These are phyloP conservation scores for Backusella australiensis DNA, from an alignment of 192 early-diverging fungal species.

Conservation along the genomic window DNA sequence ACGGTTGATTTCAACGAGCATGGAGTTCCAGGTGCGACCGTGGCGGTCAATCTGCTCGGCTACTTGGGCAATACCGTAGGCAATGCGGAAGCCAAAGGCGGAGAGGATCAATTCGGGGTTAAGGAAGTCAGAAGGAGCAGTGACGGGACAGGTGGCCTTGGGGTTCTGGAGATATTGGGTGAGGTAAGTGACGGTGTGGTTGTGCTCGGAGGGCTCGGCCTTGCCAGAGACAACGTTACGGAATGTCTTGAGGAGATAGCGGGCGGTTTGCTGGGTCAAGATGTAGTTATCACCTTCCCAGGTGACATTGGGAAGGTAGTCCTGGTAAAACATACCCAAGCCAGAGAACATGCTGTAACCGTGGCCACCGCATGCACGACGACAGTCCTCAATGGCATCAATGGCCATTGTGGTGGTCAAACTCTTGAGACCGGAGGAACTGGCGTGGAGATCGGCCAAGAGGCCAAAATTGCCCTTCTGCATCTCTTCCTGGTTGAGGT, in stretches of 20 bases:
- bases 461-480: conserved; percentile 58
- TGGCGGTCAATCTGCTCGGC: conserved; percentile 61
- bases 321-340: conserved; percentile 62
- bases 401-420: conserved; percentile 67
- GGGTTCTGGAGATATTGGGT: conserved; percentile 55
- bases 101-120: conserved; percentile 61
- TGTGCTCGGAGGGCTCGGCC: conserved; percentile 43
- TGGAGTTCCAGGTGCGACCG: conserved; percentile 70
- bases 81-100: conserved; percentile 77
- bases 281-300: conserved; percentile 89
- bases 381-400: conserved; percentile 71
- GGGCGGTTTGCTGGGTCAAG: conserved; percentile 81
- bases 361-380: conserved; percentile 76
- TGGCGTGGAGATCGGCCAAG: conserved; percentile 74
- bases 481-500: conserved; percentile 57
- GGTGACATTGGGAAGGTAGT: conserved; percentile 72
- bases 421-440: conserved; percentile 70
- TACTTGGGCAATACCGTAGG: conserved; percentile 58
- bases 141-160: conserved; percentile 56
- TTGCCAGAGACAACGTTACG: conserved; percentile 52
- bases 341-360: conserved; percentile 77
- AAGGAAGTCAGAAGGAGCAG: conserved; percentile 47
- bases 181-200: conserved; percentile 42
- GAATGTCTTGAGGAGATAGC: conserved; percentile 73
- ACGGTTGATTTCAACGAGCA: conserved; percentile 71